phyloP scores from a whole-genome alignment of 345 rosid species.

The Erysimum cheiranthoides region DNA sequence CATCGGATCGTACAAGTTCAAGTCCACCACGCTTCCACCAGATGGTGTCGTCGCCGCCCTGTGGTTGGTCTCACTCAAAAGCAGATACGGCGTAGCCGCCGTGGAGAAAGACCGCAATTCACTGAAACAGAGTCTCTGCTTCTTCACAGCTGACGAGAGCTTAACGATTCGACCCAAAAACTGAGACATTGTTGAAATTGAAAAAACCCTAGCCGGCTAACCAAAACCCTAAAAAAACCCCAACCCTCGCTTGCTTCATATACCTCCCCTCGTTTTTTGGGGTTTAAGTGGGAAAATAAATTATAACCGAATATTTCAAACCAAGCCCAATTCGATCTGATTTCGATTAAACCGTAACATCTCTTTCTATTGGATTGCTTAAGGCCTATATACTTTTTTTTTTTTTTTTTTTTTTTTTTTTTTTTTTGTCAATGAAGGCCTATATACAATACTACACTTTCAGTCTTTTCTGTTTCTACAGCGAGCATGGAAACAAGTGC shows the following conservation, averaged over 20 bases:
- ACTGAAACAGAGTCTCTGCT: slow-evolving; percentile 5
- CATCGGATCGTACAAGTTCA: not conserved
- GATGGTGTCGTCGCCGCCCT: not conserved
- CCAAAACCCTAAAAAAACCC: not conserved
- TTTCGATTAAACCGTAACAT: not conserved
- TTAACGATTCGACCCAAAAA: slow-evolving; percentile 29
- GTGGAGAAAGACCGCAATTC: not conserved
- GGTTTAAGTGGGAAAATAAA: not conserved
- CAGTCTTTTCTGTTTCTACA: too few species aligned
- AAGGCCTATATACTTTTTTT: too few species aligned
- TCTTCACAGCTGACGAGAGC: not conserved
- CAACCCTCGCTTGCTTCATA: not conserved
- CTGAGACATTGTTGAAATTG: slow-evolving; percentile 17
- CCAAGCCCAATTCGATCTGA: too few species aligned
- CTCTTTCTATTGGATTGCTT: too few species aligned
- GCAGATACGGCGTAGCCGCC: slow-evolving; percentile 29
- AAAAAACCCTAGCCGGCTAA: not conserved
- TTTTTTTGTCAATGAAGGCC: too few species aligned
- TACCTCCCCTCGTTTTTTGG: not conserved
- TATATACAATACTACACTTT: too few species aligned
- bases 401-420: too few species aligned
- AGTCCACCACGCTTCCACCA: not conserved
- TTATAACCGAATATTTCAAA: not conserved
- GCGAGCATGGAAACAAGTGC: too few species aligned
- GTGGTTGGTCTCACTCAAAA: not conserved